A percentile compares a stretch with the other conserved stretches of the same genome.
Conservation (phyloP, 257 asterid genomes). For the Salvia splendens region DNA sequence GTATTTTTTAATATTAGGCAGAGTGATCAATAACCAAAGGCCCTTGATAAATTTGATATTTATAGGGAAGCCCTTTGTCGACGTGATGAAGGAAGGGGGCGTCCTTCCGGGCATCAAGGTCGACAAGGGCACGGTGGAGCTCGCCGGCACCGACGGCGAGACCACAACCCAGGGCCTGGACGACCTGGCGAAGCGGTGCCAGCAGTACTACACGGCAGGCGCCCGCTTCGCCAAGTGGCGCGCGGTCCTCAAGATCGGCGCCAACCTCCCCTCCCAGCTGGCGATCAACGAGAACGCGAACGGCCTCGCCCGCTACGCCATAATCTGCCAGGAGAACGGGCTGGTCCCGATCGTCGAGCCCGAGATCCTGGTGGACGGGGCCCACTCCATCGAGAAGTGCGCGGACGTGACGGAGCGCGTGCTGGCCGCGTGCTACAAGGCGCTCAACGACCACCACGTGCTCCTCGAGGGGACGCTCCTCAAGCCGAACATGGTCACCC, state of each 20-base stretch:
- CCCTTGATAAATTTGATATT: too few relatives aligned
- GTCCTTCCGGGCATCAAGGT: slow-evolving; percentile 97
- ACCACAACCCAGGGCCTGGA: slow-evolving; percentile 94
- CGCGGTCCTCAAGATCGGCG: slow-evolving; percentile 82
- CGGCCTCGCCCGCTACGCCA: slow-evolving; percentile 91
- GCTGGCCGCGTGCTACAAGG: slow-evolving; percentile 37
- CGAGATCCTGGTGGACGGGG: slow-evolving; percentile 37
- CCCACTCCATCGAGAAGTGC: slow-evolving; percentile 34
- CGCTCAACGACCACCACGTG: slow-evolving; percentile 36
- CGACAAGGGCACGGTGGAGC: slow-evolving; percentile 89
- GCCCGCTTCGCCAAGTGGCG: slow-evolving; percentile 96
- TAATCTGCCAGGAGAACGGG: slow-evolving; percentile 95
- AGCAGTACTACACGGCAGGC: slow-evolving; percentile 77
- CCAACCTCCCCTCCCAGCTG: slow-evolving; percentile 81
- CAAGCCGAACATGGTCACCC: slow-evolving; percentile 60
- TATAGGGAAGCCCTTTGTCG: slow-evolving; percentile 84
- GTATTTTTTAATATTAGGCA: too few relatives aligned
- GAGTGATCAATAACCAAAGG: too few relatives aligned
- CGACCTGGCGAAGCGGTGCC: slow-evolving; percentile 83
- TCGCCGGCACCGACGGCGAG: slow-evolving; percentile 92
- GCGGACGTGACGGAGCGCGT: slow-evolving; percentile 38
- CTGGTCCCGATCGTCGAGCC: slow-evolving; percentile 41
- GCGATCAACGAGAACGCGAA: slow-evolving; percentile 84
- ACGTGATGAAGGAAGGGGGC: slow-evolving; percentile 83
- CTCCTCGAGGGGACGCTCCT: slow-evolving; percentile 33